Percentiles rank a stretch among this genome's conserved stretches.
Conservation (phyloP, 2,329 filamentous ascomycete species). For the Colletotrichum sp. region DNA sequence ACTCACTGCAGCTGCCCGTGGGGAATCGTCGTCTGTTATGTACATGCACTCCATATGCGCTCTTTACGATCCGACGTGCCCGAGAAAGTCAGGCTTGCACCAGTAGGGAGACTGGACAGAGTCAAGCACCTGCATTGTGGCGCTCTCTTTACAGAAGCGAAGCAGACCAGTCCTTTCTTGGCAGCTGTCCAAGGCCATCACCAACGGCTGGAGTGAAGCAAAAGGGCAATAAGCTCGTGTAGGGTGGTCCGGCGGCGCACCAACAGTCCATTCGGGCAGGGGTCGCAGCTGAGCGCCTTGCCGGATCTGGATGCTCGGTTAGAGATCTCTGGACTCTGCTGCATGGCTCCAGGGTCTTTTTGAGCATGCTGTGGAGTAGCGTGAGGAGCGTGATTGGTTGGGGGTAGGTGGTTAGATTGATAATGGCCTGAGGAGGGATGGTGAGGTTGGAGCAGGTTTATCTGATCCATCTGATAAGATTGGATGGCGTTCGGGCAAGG, state of each 20-base stretch:
- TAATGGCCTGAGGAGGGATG: not conserved
- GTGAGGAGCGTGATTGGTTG: not conserved
- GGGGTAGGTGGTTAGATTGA: not conserved
- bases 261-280: not conserved
- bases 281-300: not conserved
- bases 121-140: conserved; percentile 2
- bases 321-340: not conserved
- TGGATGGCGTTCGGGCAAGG: not conserved
- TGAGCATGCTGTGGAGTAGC: not conserved
- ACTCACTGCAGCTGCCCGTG: too few relatives aligned
- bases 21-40: not conserved
- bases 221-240: conserved; percentile 2
- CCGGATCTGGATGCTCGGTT: conserved; percentile 7
- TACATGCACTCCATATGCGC: not conserved
- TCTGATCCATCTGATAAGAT: conserved; percentile 21
- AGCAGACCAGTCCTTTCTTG: not conserved
- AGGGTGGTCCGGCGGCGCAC: not conserved
- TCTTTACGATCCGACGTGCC: not conserved
- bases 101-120: not conserved
- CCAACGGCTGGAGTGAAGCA: not conserved
- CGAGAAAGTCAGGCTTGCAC: not conserved
- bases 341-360: not conserved
- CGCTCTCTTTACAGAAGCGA: not conserved
- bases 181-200: not conserved
- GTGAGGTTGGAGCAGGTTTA: not conserved